Percentiles rank a stretch among this genome's conserved stretches.
Conservation (phyloP, 2,329 filamentous ascomycete species). For the Fusarium falciforme region DNA sequence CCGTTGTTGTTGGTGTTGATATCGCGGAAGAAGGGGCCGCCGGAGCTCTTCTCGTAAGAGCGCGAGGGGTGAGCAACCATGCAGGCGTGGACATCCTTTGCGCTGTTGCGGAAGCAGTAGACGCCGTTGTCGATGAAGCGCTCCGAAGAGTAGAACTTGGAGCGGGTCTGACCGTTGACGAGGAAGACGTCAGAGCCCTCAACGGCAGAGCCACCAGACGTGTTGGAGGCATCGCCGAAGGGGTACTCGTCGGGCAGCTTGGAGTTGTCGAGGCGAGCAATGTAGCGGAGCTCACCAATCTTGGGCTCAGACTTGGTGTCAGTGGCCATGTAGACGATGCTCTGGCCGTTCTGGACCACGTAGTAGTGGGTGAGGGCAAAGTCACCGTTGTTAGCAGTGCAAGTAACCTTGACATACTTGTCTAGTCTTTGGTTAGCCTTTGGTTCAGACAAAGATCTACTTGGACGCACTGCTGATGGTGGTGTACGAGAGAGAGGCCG, state of each 20-base stretch:
- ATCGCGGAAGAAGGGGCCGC: constrained; percentile 74
- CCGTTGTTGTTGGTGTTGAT: constrained; percentile 75
- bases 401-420: constrained; percentile 71
- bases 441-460: neutral
- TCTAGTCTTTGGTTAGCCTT: constrained; percentile 24
- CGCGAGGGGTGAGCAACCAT: constrained; percentile 62
- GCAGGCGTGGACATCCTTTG: constrained; percentile 66
- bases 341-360: constrained; percentile 69
- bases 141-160: constrained; percentile 77
- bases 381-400: constrained; percentile 61
- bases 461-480: constrained; percentile 45
- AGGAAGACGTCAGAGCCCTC: constrained; percentile 71
- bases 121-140: constrained; percentile 76
- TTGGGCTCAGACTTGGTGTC: constrained; percentile 68
- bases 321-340: constrained; percentile 70
- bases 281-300: constrained; percentile 72
- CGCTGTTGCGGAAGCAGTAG: constrained; percentile 68
- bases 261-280: constrained; percentile 67
- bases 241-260: constrained; percentile 64
- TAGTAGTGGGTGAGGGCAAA: constrained; percentile 69
- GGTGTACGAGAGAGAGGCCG: constrained; percentile 64
- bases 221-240: constrained; percentile 67
- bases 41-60: constrained; percentile 69
- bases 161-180: constrained; percentile 71
- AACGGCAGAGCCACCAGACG: constrained; percentile 60